Percentiles rank a stretch among this genome's conserved stretches.
Evolutionary conservation across 202 grass and related monocot species (phyloP).

Genomic region (Zoysia matrella): DNA sequence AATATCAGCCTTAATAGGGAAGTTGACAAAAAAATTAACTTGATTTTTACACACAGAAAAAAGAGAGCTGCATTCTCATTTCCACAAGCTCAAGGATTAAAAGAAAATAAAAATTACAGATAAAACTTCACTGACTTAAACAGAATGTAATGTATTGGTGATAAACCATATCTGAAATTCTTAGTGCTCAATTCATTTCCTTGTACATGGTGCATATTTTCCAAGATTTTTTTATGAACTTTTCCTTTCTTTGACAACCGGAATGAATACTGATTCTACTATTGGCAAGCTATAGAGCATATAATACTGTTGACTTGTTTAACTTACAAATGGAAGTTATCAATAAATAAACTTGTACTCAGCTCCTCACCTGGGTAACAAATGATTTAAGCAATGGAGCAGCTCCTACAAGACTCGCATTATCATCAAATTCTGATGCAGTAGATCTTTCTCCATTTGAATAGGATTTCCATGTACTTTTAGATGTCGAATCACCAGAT

Average conservation of each 20-base stretch:
- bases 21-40: constrained; percentile 9
- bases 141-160: constrained; percentile 16
- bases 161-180: constrained; percentile 11
- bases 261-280: constrained; percentile 33
- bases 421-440: constrained; percentile 63
- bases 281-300: constrained; percentile 11
- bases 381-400: constrained; percentile 86
- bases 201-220: neutral
- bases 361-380: constrained; percentile 76
- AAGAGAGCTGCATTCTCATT: neutral
- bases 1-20: neutral
- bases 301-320: neutral
- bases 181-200: neutral
- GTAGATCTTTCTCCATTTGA: constrained; percentile 69
- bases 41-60: neutral
- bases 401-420: constrained; percentile 74
- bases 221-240: constrained; percentile 2
- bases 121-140: neutral
- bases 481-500: constrained; percentile 59
- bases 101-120: constrained; percentile 2
- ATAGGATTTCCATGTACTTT: constrained; percentile 87
- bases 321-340: constrained; percentile 10
- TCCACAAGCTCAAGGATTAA: constrained; percentile 4
- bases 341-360: constrained; percentile 23
- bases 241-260: neutral